A percentile compares a stretch with the other conserved stretches of the same genome.
Conservation (phyloP, 2,329 filamentous ascomycete species). For the Exophiala aquamarina region DNA sequence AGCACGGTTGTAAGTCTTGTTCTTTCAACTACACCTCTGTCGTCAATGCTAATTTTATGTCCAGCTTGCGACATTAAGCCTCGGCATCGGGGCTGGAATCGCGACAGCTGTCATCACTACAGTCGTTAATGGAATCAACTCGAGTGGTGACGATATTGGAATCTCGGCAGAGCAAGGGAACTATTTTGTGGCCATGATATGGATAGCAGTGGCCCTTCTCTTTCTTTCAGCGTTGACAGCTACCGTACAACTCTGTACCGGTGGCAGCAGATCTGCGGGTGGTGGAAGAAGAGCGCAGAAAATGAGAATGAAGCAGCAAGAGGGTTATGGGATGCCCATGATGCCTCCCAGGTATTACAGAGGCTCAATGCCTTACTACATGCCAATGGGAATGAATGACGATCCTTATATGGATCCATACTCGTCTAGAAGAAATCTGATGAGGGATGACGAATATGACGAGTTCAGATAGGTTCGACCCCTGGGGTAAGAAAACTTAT, state of each 20-base stretch:
- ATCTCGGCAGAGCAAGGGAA: conserved; percentile 5
- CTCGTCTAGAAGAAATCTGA: background rate
- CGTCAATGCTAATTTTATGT: background rate
- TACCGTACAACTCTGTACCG: background rate
- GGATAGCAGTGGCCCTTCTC: conserved; percentile 2
- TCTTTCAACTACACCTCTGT: too few relatives aligned
- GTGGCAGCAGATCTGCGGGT: background rate
- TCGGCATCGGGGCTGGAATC: background rate
- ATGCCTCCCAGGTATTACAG: background rate
- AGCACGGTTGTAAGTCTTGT: conserved; percentile 1
- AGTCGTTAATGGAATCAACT: conserved; percentile 8
- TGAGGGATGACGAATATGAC: conserved; percentile 3
- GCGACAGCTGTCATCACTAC: conserved; percentile 3
- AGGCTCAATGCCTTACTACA: conserved; percentile 1
- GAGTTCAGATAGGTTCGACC: background rate
- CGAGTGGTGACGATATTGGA: conserved; percentile 3
- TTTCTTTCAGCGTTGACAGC: conserved; percentile 4
- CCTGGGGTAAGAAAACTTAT: too few relatives aligned
- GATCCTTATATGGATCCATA: conserved; percentile 2
- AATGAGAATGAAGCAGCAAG: background rate
- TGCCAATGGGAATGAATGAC: background rate
- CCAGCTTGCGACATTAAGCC: conserved; percentile 1
- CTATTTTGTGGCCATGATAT: conserved; percentile 5
- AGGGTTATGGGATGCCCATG: background rate
- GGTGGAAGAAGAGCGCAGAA: background rate